phyloP scores from a whole-genome alignment of 345 rosid genomes.

The Eutrema yunnanense region DNA sequence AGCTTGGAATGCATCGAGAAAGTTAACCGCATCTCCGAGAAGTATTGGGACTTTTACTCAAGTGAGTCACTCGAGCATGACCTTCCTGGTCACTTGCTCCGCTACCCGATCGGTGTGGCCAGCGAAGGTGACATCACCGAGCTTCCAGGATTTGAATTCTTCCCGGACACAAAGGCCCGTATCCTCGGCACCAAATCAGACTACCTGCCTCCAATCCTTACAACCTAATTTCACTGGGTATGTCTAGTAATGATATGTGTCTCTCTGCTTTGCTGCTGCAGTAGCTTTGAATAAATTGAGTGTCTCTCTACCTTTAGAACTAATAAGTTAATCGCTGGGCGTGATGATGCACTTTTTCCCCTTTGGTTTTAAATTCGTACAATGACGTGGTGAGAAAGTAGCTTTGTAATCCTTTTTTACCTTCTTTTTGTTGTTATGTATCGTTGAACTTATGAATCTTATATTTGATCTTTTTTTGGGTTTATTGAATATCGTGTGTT shows the following conservation, averaged over 20 bases:
- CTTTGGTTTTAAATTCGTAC: constrained; percentile 9
- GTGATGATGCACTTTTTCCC: constrained; percentile 14
- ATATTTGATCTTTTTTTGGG: background rate
- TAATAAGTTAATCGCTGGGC: constrained; percentile 21
- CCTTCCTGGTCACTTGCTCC: constrained; percentile 90
- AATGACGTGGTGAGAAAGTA: constrained; percentile 22
- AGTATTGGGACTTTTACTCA: constrained; percentile 86
- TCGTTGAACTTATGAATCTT: constrained; percentile 4
- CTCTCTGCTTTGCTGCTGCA: background rate
- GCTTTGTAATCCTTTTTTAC: background rate
- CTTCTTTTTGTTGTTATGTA: background rate
- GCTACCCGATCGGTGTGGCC: constrained; percentile 71
- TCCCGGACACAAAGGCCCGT: constrained; percentile 92
- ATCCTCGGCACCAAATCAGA: constrained; percentile 83
- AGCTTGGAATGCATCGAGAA: constrained; percentile 54
- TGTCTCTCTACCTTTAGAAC: constrained; percentile 10
- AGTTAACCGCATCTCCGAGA: constrained; percentile 76
- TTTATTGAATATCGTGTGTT: background rate
- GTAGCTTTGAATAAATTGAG: constrained; percentile 22
- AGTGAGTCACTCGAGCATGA: constrained; percentile 73
- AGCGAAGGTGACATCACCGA: constrained; percentile 64
- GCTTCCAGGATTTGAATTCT: constrained; percentile 60
- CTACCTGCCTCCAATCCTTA: constrained; percentile 88
- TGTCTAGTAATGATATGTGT: background rate
- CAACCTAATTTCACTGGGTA: constrained; percentile 44